Base-by-base conservation (phyloP, 1,284 basidiomycete genomes). In the Chalciporus piperatoides region DNA sequence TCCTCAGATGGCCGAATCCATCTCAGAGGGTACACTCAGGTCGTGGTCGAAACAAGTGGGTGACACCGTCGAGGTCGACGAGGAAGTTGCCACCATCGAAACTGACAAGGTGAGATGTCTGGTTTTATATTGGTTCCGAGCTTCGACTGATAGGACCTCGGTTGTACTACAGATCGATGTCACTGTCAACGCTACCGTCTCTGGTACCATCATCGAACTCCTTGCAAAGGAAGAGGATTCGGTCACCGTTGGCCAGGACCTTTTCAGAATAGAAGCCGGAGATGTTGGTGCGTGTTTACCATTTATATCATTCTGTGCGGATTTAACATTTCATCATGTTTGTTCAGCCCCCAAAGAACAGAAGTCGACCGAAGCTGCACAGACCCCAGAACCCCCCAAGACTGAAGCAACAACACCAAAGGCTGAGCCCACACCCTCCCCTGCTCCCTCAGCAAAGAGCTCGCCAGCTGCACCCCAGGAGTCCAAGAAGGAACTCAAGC, bases 1-100 rank as follows among this genome's bases (percentile, higher is more conserved):
- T 42, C 96, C 96, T 23, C 90, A 94, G 71, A 97, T 99, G 95
- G 95, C 96, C 47, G 96, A 99, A 71, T 97, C 94, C 59, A 97
- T 99, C 73, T 92, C 92, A 14, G 96, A 99, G 73, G 96, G 96
- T 47, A 99, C 96, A 5, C 78, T 99, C 55, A 97, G 95, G 74
- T 80, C 92, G 54, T 99, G 94, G 93, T 79, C 81, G 62, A 98
- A 98, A 76, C 84, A 95, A 73, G 85, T 91, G 44, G 96, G 96
- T 38, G 96, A 99, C 67, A 81, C 76, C 55, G 94, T 99, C 53
- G 82, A 86, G 67, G 86, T 79, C 37, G 93, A 97, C 68, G 96
- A 99, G 74, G 96, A 99, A 75, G 80, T 99, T 49, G 96, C 94
- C 23, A 96, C 92, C 41, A 98, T 99, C 60, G 96, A 99, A 77